Evolutionary conservation across 768 basidiomycete species (phyloP), one percentile per base, ranked within the genome.

Genomic region (Strobilomyces dryophilus): DNA sequence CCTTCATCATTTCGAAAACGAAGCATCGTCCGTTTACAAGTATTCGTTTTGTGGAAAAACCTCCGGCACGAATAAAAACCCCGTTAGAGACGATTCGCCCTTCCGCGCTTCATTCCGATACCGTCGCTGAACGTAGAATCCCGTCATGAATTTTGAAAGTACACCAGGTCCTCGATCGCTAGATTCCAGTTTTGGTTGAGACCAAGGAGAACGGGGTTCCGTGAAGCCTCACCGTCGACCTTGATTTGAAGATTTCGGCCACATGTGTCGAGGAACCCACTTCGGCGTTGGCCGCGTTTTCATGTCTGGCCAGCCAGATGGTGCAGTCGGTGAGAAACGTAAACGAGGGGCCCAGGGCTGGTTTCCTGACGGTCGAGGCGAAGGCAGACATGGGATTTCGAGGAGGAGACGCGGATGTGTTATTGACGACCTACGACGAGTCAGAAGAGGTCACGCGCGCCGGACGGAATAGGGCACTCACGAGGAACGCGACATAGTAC

Each of bases 281-380:
- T 24, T 70, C 65, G 14, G 45, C 31, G 4, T 47, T 56, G 20
- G 47, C 29, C 8, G 29, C 18, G 31, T 56, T 60, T 10, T 57
- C 51, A 3, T 56, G 59, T 31, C 59, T 68, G 10, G 78, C 73
- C 10, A 89, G 71, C 88, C 88, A 91, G n/a, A 92, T 58, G 0
- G 85, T 87, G 15, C 79, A 81, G 60, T 91, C 89, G 2, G 82
- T 79, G 65, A 89, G 68, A 66, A 80, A 87, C 8, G 83, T 73
- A 55, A 91, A 92, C 1, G 87, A 84, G 1, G 88, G 83, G 0
- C 89, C 89, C 14, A 92, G 73, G 1, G 87, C 85, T 5, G 88
- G 87, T 61, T 87, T 89, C 52, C 80, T 74, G 8, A 65, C 70
- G 1, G 68, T 71, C 5, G 66, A 67, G 47, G 70, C 51, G 34